Conservation (phyloP, 169 alveolate species). For the Plasmodium cynomolgi region DNA sequence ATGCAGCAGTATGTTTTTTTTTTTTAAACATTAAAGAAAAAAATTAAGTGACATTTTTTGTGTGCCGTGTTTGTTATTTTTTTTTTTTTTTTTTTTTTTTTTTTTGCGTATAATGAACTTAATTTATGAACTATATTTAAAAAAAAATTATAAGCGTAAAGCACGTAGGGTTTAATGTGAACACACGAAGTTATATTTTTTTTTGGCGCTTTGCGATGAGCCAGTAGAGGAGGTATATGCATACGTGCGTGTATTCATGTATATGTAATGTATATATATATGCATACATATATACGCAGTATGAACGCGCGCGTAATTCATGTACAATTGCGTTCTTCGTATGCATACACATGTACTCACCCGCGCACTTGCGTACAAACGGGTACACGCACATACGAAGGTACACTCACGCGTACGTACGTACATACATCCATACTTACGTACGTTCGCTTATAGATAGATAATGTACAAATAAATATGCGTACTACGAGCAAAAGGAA, state of each 20-base stretch:
- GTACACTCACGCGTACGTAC: not conserved
- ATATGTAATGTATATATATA: not conserved
- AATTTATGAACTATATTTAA: not conserved
- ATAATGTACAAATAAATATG: not conserved
- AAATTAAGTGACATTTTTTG: not conserved
- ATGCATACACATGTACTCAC: not conserved
- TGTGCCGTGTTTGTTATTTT: not conserved
- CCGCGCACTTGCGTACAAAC: not conserved
- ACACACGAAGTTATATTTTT: not conserved
- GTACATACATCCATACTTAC: not conserved
- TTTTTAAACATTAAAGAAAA: not conserved
- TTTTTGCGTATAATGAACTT: not conserved
- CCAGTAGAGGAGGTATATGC: not conserved
- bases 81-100: not conserved
- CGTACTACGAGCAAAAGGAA: conserved; percentile 6
- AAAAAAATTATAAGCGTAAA: not conserved
- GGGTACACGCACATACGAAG: conserved; percentile 3
- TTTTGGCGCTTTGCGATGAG: not conserved
- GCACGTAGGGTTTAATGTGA: conserved; percentile 1
- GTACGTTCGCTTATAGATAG: not conserved
- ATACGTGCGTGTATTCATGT: not conserved
- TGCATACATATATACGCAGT: not conserved
- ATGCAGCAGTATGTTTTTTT: not conserved
- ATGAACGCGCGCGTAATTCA: not conserved
- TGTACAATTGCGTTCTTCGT: conserved; percentile 8